These are phyloP conservation scores for Naganishia randhawae DNA, from an alignment of 768 basidiomycete genomes.

Conservation along the genomic window DNA sequence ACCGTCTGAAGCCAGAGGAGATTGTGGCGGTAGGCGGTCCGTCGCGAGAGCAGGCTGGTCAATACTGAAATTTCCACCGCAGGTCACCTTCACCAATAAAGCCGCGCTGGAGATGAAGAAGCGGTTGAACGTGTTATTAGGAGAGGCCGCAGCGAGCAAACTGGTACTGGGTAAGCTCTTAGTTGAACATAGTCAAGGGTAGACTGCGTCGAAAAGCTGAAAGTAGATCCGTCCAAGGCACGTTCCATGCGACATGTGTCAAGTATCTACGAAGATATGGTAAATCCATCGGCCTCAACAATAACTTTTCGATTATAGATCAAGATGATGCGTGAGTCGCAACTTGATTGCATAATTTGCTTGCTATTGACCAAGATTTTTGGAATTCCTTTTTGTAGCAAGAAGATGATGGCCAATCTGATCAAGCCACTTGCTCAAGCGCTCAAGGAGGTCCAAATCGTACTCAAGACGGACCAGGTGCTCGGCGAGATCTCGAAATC, in stretches of 20 bases:
- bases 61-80: neutral
- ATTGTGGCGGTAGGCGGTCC: conserved; percentile 37
- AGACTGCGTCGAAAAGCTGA: conserved; percentile 20
- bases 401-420: conserved; percentile 62
- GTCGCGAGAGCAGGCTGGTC: neutral
- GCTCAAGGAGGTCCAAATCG: conserved; percentile 56
- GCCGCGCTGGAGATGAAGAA: conserved; percentile 81
- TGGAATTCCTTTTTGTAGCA: conserved; percentile 53
- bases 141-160: conserved; percentile 57
- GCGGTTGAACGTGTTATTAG: conserved; percentile 65
- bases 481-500: conserved; percentile 68
- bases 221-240: conserved; percentile 56
- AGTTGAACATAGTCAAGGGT: neutral
- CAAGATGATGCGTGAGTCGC: conserved; percentile 67
- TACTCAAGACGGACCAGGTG: conserved; percentile 57
- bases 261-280: conserved; percentile 67
- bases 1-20: conserved; percentile 41
- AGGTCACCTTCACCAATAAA: conserved; percentile 80
- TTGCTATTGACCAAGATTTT: neutral
- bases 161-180: conserved; percentile 54
- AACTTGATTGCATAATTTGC: conserved; percentile 8
- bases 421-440: conserved; percentile 60
- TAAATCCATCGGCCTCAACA: conserved; percentile 58
- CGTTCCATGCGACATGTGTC: conserved; percentile 74
- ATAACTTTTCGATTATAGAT: conserved; percentile 79